phyloP scores from a whole-genome alignment of 257 asterid species.

The Linaria vulgaris region DNA sequence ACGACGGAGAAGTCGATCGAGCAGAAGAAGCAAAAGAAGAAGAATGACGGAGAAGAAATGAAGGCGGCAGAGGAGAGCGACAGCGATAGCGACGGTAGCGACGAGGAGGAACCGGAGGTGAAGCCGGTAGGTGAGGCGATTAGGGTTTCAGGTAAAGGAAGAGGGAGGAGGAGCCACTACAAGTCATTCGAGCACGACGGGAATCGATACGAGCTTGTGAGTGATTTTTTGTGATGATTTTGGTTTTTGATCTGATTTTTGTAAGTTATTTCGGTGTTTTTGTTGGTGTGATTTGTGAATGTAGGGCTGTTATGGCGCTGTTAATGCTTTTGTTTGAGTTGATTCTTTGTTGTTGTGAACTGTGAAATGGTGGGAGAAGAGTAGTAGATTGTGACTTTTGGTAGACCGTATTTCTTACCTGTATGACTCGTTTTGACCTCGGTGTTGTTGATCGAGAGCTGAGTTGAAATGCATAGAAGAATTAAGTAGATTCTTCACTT shows the following conservation, averaged over 20 bases:
- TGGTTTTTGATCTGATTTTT: not conserved
- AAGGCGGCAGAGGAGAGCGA: constrained; percentile 32
- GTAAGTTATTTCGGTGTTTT: constrained; percentile 1
- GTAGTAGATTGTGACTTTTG: no score
- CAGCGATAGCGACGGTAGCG: constrained; percentile 39
- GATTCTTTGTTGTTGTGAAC: no score
- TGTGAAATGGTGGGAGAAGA: no score
- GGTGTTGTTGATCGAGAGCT: no score
- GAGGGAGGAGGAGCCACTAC: constrained; percentile 46
- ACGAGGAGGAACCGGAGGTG: constrained; percentile 49
- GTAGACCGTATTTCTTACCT: no score
- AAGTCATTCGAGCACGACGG: constrained; percentile 68
- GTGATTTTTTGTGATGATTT: constrained; percentile 20
- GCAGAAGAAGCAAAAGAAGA: constrained; percentile 35
- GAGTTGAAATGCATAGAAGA: no score
- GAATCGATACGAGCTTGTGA: constrained; percentile 65
- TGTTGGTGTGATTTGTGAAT: not conserved
- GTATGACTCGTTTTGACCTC: no score
- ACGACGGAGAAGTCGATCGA: constrained; percentile 36
- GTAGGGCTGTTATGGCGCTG: no score
- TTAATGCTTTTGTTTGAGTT: no score
- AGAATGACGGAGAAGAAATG: not conserved
- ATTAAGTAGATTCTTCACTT: no score
- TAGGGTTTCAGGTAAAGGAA: constrained; percentile 75
- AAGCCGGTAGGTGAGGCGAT: constrained; percentile 62